Conservation (phyloP, 1,139 yeast species). For the Yamadazyma trypodendri region DNA sequence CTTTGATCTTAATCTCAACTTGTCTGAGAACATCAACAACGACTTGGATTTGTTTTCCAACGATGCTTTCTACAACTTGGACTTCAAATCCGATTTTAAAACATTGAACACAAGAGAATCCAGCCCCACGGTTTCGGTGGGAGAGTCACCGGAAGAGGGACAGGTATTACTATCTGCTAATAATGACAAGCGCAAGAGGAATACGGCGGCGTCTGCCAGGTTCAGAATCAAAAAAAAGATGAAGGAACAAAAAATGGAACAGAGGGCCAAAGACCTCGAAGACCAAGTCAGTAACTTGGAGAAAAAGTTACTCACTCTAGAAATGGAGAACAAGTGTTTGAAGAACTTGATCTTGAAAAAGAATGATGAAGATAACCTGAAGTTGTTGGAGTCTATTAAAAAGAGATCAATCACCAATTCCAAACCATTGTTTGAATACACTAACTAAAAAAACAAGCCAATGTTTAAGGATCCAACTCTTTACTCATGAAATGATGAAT, state of each 20-base stretch:
- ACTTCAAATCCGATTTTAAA: conserved; percentile 17
- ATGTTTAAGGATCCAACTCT: conserved; percentile 39
- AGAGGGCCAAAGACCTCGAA: conserved; percentile 57
- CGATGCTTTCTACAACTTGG: conserved; percentile 49
- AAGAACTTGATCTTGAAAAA: conserved; percentile 64
- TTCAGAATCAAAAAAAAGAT: conserved; percentile 78
- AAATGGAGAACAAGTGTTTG: conserved; percentile 59
- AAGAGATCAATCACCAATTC: conserved; percentile 37
- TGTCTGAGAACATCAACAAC: conserved; percentile 12
- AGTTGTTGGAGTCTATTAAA: conserved; percentile 42
- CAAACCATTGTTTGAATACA: conserved; percentile 31
- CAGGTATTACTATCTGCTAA: conserved; percentile 7
- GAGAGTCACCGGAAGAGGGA: conserved; percentile 1
- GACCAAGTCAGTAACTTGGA: conserved; percentile 63
- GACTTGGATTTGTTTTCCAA: conserved; percentile 48
- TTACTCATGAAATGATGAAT: conserved; percentile 10
- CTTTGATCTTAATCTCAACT: conserved; percentile 10
- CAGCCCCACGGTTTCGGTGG: background rate
- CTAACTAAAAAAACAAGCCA: conserved; percentile 28
- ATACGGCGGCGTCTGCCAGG: conserved; percentile 80
- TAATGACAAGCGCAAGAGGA: conserved; percentile 64
- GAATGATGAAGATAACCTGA: conserved; percentile 43
- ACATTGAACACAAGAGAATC: background rate
- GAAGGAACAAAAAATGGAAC: conserved; percentile 84
- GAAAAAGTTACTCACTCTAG: conserved; percentile 55